These are phyloP conservation scores for Cucumis sativus DNA, from an alignment of 306 rosid species.

Conservation along the genomic window DNA sequence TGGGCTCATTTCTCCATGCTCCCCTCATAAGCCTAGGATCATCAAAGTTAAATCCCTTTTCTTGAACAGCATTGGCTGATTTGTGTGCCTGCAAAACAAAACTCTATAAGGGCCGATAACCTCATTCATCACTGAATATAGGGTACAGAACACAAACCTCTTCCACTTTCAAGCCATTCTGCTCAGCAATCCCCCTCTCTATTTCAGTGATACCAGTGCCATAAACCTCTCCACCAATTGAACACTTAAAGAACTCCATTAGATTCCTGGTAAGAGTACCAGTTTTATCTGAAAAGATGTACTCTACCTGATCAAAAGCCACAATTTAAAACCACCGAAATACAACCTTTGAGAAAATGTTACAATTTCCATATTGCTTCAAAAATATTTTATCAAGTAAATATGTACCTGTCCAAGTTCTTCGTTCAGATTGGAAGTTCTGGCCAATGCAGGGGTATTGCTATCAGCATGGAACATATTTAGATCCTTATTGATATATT, in stretches of 20 bases:
- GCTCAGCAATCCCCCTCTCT: conserved; percentile 75
- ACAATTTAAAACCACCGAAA: conserved; percentile 5
- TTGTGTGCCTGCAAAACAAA: conserved; percentile 29
- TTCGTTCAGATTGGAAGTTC: conserved; percentile 96
- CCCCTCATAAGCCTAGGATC: conserved; percentile 84
- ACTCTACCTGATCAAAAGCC: conserved; percentile 65
- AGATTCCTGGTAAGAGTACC: conserved; percentile 93
- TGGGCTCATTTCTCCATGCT: conserved; percentile 96
- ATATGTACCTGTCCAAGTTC: conserved; percentile 88
- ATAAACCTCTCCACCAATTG: conserved; percentile 87
- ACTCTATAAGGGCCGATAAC: background rate
- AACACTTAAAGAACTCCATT: conserved; percentile 99
- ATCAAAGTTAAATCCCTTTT: conserved; percentile 84
- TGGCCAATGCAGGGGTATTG: conserved; percentile 92
- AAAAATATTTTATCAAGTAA: background rate
- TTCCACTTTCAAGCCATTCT: conserved; percentile 50
- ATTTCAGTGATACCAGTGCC: conserved; percentile 92
- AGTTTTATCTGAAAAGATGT: conserved; percentile 97
- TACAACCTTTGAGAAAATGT: background rate
- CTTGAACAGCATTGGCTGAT: conserved; percentile 44
- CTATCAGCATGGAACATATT: conserved; percentile 77
- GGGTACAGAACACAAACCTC: conserved; percentile 17
- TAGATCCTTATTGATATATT: conserved; percentile 88
- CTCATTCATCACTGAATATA: background rate
- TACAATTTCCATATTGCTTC: background rate